These are phyloP conservation scores for Aspergillus novoparasiticus DNA, from an alignment of 2,329 filamentous ascomycete genomes.

Conservation along the genomic window DNA sequence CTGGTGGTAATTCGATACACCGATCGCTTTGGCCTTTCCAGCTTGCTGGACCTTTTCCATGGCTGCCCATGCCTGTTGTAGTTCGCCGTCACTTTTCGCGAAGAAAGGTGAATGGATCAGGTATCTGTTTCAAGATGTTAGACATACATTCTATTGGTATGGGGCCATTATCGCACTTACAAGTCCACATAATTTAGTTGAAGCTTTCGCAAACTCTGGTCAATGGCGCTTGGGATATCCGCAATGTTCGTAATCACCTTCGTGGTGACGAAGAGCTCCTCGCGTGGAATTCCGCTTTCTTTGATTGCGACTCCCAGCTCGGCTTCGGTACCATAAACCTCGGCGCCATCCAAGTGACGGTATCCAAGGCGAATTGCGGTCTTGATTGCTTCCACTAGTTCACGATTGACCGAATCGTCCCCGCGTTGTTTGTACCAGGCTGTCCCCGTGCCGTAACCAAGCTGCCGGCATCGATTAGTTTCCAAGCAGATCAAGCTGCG, in stretches of 20 bases:
- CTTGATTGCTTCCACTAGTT: slow-evolving; percentile 58
- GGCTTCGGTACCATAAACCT: slow-evolving; percentile 54
- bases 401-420: slow-evolving; percentile 53
- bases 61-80: slow-evolving; percentile 61
- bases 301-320: slow-evolving; percentile 54
- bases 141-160: slow-evolving; percentile 31
- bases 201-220: slow-evolving; percentile 61
- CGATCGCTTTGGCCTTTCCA: slow-evolving; percentile 63
- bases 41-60: slow-evolving; percentile 62
- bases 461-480: slow-evolving; percentile 37
- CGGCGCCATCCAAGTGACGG: slow-evolving; percentile 65
- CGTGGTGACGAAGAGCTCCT: slow-evolving; percentile 57
- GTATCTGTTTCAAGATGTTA: slow-evolving; percentile 36
- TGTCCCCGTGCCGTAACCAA: slow-evolving; percentile 66
- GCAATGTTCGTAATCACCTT: slow-evolving; percentile 58
- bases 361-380: slow-evolving; percentile 62
- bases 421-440: slow-evolving; percentile 63
- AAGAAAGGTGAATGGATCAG: slow-evolving; percentile 66
- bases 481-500: slow-evolving; percentile 2
- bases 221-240: slow-evolving; percentile 59
- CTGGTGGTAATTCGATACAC: slow-evolving; percentile 63
- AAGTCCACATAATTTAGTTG: slow-evolving; percentile 64
- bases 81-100: slow-evolving; percentile 53
- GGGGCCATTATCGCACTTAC: slow-evolving; percentile 37
- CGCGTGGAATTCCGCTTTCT: slow-evolving; percentile 48